Conservation (phyloP, 2,329 filamentous ascomycete species). For the Neonectria sp. region DNA sequence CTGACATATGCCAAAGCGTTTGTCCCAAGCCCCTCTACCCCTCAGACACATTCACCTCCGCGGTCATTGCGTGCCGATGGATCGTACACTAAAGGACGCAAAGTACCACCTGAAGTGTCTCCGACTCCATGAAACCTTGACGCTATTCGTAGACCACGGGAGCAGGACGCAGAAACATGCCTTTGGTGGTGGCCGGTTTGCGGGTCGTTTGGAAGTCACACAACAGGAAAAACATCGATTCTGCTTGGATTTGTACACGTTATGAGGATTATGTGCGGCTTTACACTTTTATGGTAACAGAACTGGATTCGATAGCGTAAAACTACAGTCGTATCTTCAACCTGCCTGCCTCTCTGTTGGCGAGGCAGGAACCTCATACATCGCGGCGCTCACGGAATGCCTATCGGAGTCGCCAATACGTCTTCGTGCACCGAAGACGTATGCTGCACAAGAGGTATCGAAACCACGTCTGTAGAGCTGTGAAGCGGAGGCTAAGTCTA, state of each 20-base stretch:
- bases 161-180: background rate
- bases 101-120: slow-evolving; percentile 2
- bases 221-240: background rate
- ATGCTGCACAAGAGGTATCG: too few species aligned
- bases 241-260: background rate
- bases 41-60: too few species aligned
- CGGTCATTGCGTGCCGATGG: background rate
- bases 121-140: background rate
- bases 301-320: background rate
- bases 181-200: background rate
- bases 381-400: too few species aligned
- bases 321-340: background rate
- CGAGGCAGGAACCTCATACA: background rate
- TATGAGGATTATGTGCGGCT: background rate
- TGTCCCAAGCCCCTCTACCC: background rate
- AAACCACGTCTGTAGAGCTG: too few species aligned
- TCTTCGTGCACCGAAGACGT: background rate
- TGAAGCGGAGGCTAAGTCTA: background rate
- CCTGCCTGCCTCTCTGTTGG: background rate
- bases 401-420: too few species aligned
- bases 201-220: background rate
- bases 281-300: background rate
- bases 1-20: background rate
- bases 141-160: background rate
- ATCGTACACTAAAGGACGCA: slow-evolving; percentile 1